phyloP scores from a whole-genome alignment of 164 flowering plant genomes.

The Magnolia officinalis region DNA sequence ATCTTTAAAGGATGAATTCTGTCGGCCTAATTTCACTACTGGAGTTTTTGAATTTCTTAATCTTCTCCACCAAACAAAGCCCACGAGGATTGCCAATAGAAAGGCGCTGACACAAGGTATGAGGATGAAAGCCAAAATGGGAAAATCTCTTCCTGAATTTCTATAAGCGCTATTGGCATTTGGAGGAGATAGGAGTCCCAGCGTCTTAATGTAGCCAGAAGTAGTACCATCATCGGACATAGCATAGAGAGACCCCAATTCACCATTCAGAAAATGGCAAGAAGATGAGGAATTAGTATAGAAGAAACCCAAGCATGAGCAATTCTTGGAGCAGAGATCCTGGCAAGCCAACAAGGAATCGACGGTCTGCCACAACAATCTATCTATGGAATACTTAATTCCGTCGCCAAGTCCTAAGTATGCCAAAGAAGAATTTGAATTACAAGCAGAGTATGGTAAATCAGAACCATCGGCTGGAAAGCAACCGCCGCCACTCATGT shows the following conservation, averaged over 20 bases:
- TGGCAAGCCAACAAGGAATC: slow-evolving; percentile 43
- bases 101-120: slow-evolving; percentile 50
- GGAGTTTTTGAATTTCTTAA: slow-evolving; percentile 8
- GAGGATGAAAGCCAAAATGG: slow-evolving; percentile 49
- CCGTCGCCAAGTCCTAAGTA: slow-evolving; percentile 43
- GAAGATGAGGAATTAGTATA: slow-evolving; percentile 53
- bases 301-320: slow-evolving; percentile 76
- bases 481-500: slow-evolving; percentile 27
- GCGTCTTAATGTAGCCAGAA: slow-evolving; percentile 51
- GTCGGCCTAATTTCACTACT: slow-evolving; percentile 25
- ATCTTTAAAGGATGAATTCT: slow-evolving; percentile 36
- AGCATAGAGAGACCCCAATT: slow-evolving; percentile 56
- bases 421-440: slow-evolving; percentile 21
- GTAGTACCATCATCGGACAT: slow-evolving; percentile 14
- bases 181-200: slow-evolving; percentile 6
- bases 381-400: slow-evolving; percentile 47
- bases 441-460: slow-evolving; percentile 42
- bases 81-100: slow-evolving; percentile 29
- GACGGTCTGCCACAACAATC: slow-evolving; percentile 34
- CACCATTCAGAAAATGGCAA: slow-evolving; percentile 47
- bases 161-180: not conserved
- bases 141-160: slow-evolving; percentile 22
- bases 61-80: slow-evolving; percentile 48
- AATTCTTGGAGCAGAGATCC: slow-evolving; percentile 50
- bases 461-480: slow-evolving; percentile 30